Evolutionary conservation across 345 rosid species (phyloP), one percentile per base, ranked within the genome.

Genomic region (Gossypium anomalum): DNA sequence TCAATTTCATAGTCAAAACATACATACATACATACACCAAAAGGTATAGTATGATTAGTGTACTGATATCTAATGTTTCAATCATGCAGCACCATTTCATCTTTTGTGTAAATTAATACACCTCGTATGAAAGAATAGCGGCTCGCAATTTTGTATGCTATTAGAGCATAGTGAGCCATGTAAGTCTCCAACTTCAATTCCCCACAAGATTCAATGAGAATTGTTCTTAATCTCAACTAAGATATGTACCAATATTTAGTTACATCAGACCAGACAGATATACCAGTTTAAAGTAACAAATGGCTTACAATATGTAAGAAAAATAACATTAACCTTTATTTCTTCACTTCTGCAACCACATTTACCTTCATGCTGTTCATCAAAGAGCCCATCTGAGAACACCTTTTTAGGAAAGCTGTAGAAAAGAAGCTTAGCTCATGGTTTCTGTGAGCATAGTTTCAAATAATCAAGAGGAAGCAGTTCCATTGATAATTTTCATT

Each of bases 61-160:
- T 72, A 68, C 62, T 53, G 66, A 9, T 76, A 73, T 55, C 43
- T 20, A 69, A 29, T 34, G 64, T 72, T 53, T 4, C 44, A 67
- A 53, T 69, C 53, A 63, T 78, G 55, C 81, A 38, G 75, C n/a
- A 70, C 72, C 64, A 45, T 38, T 74, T 34, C 41, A 70, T 58
- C 61, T 19, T 19, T 17, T n/a, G 23, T 38, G 44, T 70, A 71
- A 16, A 51, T 43, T 3, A 43, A n/a, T 52, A 20, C 51, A 13
- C 72, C 16, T 27, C 59, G 51, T 25, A 48, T 16, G 22, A 17
- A 68, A 49, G 22, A 16, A 49, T 25, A 49, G 58, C 20, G 25
- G 56, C 10, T 68, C 2, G 9, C 58, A 51, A 19, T 59, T 69
- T 51, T 51, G 41, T n/a, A 59, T 23, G 15, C 38, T 4, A 13